Percentiles rank a stretch among this genome's conserved stretches.
Conservation (phyloP, 2,329 filamentous ascomycete genomes). For the Sarocladium strictum region DNA sequence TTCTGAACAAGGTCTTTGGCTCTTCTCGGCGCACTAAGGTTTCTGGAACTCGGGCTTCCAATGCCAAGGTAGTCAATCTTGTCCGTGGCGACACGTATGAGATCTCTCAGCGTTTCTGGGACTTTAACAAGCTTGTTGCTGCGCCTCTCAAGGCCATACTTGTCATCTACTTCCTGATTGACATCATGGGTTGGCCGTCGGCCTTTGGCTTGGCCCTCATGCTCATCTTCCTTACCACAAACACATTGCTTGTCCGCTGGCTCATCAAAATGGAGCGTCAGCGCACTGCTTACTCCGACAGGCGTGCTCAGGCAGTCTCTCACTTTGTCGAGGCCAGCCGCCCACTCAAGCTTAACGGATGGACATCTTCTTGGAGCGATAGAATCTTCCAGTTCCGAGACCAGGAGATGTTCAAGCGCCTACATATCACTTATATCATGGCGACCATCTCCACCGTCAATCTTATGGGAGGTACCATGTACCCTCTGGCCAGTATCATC, state of each 20-base stretch:
- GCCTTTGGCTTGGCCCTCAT: constrained; percentile 68
- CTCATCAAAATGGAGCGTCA: constrained; percentile 64
- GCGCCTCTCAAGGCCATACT: constrained; percentile 73
- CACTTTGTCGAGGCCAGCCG: constrained; percentile 85
- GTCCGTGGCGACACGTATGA: constrained; percentile 80
- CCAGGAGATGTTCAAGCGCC: constrained; percentile 29
- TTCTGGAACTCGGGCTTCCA: constrained; percentile 56
- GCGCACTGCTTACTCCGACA: constrained; percentile 69
- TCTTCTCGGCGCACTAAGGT: constrained; percentile 21
- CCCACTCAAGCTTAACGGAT: constrained; percentile 44
- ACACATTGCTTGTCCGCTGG: constrained; percentile 59
- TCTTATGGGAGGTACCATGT: constrained; percentile 63
- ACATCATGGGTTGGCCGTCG: constrained; percentile 74
- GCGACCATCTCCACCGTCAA: constrained; percentile 62
- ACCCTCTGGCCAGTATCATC: constrained; percentile 76
- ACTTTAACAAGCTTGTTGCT: constrained; percentile 68
- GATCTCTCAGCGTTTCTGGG: constrained; percentile 81
- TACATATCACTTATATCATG: constrained; percentile 28
- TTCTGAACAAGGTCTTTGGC: constrained; percentile 42
- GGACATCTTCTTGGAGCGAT: constrained; percentile 30
- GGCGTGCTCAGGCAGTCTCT: constrained; percentile 70
- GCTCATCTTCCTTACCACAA: constrained; percentile 61
- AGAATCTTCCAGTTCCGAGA: constrained; percentile 30
- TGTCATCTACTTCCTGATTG: constrained; percentile 57
- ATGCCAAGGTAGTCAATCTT: constrained; percentile 85